These are phyloP conservation scores for Rasamsonia emersonii DNA, from an alignment of 2,329 filamentous ascomycete species.

Conservation along the genomic window DNA sequence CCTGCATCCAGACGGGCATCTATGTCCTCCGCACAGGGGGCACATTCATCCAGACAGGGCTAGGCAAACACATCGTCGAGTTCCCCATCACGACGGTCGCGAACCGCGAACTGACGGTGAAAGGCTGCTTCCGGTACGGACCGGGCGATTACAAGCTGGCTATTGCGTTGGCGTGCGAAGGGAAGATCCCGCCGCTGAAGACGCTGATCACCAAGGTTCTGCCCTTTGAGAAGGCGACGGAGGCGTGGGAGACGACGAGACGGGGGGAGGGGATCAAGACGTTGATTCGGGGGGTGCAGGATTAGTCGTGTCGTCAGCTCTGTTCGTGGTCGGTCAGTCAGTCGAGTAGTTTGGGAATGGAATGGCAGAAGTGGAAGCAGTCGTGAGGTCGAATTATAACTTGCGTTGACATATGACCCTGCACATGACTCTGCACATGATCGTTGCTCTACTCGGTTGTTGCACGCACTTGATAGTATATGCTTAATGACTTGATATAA, in stretches of 20 bases:
- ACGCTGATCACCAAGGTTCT: conserved; percentile 24
- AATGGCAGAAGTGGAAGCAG: too few relatives aligned
- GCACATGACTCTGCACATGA: too few relatives aligned
- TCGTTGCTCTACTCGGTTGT: too few relatives aligned
- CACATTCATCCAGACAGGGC: conserved; percentile 21
- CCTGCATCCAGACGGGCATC: conserved; percentile 35
- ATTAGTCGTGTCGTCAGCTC: too few relatives aligned
- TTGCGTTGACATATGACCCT: too few relatives aligned
- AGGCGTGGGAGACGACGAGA: conserved; percentile 24
- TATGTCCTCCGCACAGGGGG: conserved; percentile 20
- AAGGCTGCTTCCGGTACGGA: conserved; percentile 21
- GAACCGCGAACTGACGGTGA: conserved; percentile 21
- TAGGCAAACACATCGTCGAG: conserved; percentile 27
- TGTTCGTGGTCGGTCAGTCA: too few relatives aligned
- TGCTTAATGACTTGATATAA: too few relatives aligned
- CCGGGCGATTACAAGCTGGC: conserved; percentile 23
- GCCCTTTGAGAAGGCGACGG: conserved; percentile 23
- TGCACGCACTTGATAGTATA: too few relatives aligned
- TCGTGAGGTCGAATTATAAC: too few relatives aligned
- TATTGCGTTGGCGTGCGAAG: conserved; percentile 25
- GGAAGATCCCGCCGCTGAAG: conserved; percentile 19
- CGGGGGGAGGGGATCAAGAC: conserved; percentile 16
- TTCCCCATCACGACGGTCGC: conserved; percentile 25
- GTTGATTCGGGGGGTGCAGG: conserved; percentile 13
- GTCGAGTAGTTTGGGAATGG: too few relatives aligned